Evolutionary conservation across 805 yeast genomes (phyloP), one percentile per base, ranked within the genome.

Genomic region (Candida piceae): DNA sequence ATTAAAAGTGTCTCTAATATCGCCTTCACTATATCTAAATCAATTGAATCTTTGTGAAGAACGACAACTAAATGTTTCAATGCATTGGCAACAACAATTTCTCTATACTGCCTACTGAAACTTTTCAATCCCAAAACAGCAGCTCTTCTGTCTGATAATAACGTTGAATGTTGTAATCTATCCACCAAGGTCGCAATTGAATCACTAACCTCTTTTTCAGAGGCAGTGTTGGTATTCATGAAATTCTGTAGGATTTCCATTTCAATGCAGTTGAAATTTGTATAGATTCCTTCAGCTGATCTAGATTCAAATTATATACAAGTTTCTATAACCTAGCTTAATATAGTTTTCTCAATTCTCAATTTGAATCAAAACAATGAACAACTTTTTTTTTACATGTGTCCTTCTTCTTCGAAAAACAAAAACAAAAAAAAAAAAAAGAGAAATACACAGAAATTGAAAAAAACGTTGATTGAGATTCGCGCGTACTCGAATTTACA

Each of bases 111-210:
- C 38, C 97, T 70, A 41, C 94, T 78, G 57, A 87, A 88, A 29
- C 94, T 84, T 55, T 90, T 89, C 44, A 93, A 66, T 0, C 95
- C 90, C 25, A 90, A 68, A 4, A 90, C 84, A 0, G 97, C 97
- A 2, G 96, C 90, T 36, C 95, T 67, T 44, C 97, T 70, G 61
- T 93, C 98, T 20, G 84, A 78, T 3, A 93, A 70, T 44, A 84
- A 61, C 0, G 83, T 81, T 4, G 97, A 80, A 62, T 93, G 87
- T 30, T 79, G 76, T 38, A 90, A 72, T 29, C 97, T 69, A 55
- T 94, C 96, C 48, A 96, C 85, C 30, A 93, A 67, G 5, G 93
- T 86, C 5, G 90, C 78, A 41, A 93, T 90, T 11, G 95, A 83
- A 53, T 85, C 95, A 49, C 81, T 86, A 53, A 67, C 60, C 65